phyloP scores from a whole-genome alignment of 2,329 filamentous ascomycete genomes.

The Blumeriella jaapii region DNA sequence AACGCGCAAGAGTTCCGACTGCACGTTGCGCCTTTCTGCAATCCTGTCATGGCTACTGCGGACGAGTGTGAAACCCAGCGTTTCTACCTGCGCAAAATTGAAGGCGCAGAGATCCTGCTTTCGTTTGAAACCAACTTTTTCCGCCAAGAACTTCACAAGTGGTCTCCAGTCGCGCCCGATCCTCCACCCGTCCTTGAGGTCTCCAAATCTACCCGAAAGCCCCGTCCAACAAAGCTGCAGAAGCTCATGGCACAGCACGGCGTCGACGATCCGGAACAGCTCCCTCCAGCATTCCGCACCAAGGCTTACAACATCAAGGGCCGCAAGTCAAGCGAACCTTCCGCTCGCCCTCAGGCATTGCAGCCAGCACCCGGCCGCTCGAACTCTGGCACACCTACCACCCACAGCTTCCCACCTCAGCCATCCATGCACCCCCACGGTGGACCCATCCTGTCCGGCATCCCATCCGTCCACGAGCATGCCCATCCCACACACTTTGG shows the following conservation, averaged over 20 bases:
- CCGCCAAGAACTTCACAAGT: constrained; percentile 88
- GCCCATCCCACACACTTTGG: constrained; percentile 21
- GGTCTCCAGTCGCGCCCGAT: constrained; percentile 78
- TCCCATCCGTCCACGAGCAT: constrained; percentile 20
- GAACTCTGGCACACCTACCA: constrained; percentile 23
- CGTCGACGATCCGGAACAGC: constrained; percentile 79
- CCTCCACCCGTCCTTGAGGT: constrained; percentile 77
- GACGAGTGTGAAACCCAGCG: constrained; percentile 83
- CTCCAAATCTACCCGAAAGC: constrained; percentile 88
- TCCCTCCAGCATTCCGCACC: constrained; percentile 55
- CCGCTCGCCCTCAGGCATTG: constrained; percentile 19
- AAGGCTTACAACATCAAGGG: constrained; percentile 26
- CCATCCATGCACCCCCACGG: constrained; percentile 16
- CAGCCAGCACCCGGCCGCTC: constrained; percentile 26
- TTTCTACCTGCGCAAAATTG: constrained; percentile 93
- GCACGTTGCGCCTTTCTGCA: constrained; percentile 71
- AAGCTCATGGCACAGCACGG: constrained; percentile 85
- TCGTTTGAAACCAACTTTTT: constrained; percentile 96
- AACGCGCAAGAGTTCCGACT: constrained; percentile 76
- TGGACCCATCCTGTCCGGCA: constrained; percentile 21
- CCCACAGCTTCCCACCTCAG: constrained; percentile 19
- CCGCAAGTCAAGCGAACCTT: constrained; percentile 26
- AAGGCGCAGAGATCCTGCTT: constrained; percentile 88
- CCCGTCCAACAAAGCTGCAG: constrained; percentile 90
- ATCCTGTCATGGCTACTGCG: constrained; percentile 66